These are phyloP conservation scores for Stachybotrys chartarum DNA, from an alignment of 2,329 filamentous ascomycete species.

Conservation along the genomic window DNA sequence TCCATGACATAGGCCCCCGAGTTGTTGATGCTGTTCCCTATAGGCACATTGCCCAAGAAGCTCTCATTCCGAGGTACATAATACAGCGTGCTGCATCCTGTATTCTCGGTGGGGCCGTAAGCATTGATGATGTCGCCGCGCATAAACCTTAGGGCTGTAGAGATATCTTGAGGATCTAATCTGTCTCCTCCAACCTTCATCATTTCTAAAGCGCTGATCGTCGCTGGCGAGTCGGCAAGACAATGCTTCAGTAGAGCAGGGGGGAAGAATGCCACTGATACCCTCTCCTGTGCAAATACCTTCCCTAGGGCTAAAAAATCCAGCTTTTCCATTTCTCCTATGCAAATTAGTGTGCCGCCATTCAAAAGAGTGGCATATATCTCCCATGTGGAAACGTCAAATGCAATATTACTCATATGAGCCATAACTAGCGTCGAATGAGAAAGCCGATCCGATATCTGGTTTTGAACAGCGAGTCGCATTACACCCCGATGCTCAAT, in stretches of 20 bases:
- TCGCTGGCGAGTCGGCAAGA: conserved; percentile 1
- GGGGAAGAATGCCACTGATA: conserved; percentile 5
- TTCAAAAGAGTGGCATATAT: conserved; percentile 9
- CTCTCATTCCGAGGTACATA: conserved; percentile 1
- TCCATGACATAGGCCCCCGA: conserved; percentile 17
- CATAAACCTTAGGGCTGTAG: background rate
- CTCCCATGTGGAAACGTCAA: conserved; percentile 6
- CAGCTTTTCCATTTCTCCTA: conserved; percentile 7
- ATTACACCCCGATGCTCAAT: conserved; percentile 7
- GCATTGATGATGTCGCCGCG: conserved; percentile 4
- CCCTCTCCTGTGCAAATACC: conserved; percentile 2
- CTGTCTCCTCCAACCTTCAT: conserved; percentile 9
- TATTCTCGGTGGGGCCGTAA: conserved; percentile 13
- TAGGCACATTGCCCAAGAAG: conserved; percentile 8
- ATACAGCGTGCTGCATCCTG: conserved; percentile 5
- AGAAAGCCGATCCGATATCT: background rate
- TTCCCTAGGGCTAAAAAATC: conserved; percentile 5
- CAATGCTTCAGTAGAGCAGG: conserved; percentile 10
- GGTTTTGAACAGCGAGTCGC: conserved; percentile 1
- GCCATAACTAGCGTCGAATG: background rate
- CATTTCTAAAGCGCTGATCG: conserved; percentile 3
- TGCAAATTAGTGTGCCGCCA: conserved; percentile 12
- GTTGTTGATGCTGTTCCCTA: conserved; percentile 11
- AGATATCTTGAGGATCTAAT: conserved; percentile 5
- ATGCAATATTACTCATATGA: conserved; percentile 5